Base-by-base conservation (phyloP, 1,284 basidiomycete genomes). In the Malassezia yamatoensis region DNA sequence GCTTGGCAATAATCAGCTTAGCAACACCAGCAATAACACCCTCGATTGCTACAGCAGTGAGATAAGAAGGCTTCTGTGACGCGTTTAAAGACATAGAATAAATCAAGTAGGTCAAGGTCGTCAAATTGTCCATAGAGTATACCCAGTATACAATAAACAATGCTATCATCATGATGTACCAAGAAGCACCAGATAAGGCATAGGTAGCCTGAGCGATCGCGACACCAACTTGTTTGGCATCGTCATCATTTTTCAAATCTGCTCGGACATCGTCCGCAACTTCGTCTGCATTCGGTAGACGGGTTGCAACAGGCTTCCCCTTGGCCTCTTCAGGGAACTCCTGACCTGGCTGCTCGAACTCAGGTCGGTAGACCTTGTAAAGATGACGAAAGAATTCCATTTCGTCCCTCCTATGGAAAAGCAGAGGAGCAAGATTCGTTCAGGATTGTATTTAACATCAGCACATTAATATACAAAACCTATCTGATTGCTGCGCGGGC, bases 1-100 rank as follows among this genome's bases (percentile, higher is more conserved):
- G n/a, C 55, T 73, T 73, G 20, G 65, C 71, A 53, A 74, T 62
- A 39, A 70, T 64, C 53, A 70, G 67, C 57, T 74, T 74, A 54
- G 56, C 60, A 48, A 75, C 67, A 33, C 69, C 72, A 45, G 71
- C 65, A 40, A 74, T 61, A 38, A 74, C 67, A n/a, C 58, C 54
- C 54, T 74, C 70, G 40, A 67, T 47, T 20, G 36, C 29, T 13
- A 6, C 13, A 4, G 47, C 47, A 38, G 47, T 49, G 1, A 16
- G 33, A 10, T 39, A 35, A 9, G 9, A 16, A 13, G 46, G 35
- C 3, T 8, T 36, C 46, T 15, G 7, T 48, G 32, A 3, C n/a
- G 2, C 15, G 18, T 15, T 13, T 20, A 8, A 9, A n/a, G 15
- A 1, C 20, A 36, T 13, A 35, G 38, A 34, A 4, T 33, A 18